These are phyloP conservation scores for Sporothrix pseudoabietina DNA, from an alignment of 2,329 filamentous ascomycete genomes.

Conservation along the genomic window DNA sequence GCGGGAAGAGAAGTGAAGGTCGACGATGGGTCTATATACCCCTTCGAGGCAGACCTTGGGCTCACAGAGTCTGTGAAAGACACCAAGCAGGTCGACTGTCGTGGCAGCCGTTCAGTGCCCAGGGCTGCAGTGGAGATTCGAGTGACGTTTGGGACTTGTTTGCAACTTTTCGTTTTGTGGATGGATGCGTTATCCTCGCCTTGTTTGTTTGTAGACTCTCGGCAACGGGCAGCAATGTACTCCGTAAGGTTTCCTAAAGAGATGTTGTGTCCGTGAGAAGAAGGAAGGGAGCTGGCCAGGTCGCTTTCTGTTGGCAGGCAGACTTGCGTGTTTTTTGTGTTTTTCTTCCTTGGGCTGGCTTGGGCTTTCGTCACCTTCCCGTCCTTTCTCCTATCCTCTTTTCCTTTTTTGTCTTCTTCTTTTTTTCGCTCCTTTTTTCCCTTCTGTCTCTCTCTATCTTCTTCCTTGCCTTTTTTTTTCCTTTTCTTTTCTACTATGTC, in stretches of 20 bases:
- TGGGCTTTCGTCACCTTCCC: neutral
- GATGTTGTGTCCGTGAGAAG: conserved; percentile 19
- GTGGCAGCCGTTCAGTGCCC: conserved; percentile 32
- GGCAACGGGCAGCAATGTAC: conserved; percentile 26
- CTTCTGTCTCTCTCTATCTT: neutral
- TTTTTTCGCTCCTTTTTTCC: conserved; percentile 25
- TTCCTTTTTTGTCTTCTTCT: neutral
- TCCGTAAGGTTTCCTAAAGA: conserved; percentile 4
- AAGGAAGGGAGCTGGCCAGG: conserved; percentile 5
- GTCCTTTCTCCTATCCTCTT: neutral
- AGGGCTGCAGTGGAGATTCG: conserved; percentile 27
- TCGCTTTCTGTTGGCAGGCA: conserved; percentile 3
- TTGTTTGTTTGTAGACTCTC: conserved; percentile 24
- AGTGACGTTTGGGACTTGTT: conserved; percentile 12
- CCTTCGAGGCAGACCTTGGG: conserved; percentile 24
- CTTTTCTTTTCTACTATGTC: conserved; percentile 23
- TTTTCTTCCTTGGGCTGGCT: conserved; percentile 6
- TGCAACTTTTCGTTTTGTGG: conserved; percentile 17
- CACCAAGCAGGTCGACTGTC: conserved; percentile 27
- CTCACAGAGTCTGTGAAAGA: conserved; percentile 29
- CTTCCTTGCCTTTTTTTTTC: conserved; percentile 26
- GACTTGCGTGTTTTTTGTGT: neutral
- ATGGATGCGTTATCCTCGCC: conserved; percentile 20
- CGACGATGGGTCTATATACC: conserved; percentile 31
- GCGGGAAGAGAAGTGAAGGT: conserved; percentile 16